Evolutionary conservation across 2,329 filamentous ascomycete genomes (phyloP).

Genomic region (Claviceps africana): DNA sequence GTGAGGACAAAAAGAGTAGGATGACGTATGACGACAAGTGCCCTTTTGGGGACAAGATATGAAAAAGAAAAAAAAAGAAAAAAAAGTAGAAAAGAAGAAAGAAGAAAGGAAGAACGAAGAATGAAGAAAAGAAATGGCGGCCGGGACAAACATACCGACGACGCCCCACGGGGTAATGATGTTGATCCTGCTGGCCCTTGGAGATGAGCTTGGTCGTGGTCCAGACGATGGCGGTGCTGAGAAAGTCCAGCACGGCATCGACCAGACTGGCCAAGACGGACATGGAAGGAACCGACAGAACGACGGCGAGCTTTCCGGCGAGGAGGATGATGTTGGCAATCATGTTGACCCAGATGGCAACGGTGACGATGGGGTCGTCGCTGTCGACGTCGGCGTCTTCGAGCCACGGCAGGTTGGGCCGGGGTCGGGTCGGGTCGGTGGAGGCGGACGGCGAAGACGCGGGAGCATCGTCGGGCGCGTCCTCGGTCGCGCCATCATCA

Average conservation of each 20-base stretch:
- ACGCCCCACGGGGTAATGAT: slow-evolving; percentile 66
- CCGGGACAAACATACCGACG: slow-evolving; percentile 28
- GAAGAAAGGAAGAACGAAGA: background rate
- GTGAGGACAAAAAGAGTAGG: no score
- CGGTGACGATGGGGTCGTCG: slow-evolving; percentile 59
- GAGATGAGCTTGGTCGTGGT: slow-evolving; percentile 59
- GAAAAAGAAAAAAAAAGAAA: background rate
- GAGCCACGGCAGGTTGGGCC: slow-evolving; percentile 52
- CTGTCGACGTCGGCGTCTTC: slow-evolving; percentile 62
- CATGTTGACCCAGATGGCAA: slow-evolving; percentile 81
- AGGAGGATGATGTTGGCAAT: slow-evolving; percentile 63
- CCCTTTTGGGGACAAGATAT: no score
- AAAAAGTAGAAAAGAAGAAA: background rate
- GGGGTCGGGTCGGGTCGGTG: slow-evolving; percentile 21
- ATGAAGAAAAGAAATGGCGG: background rate
- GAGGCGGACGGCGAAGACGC: slow-evolving; percentile 1
- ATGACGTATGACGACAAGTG: no score
- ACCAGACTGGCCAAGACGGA: slow-evolving; percentile 70
- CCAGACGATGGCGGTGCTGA: slow-evolving; percentile 72
- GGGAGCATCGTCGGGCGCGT: slow-evolving; percentile 23
- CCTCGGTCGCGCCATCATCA: slow-evolving; percentile 19
- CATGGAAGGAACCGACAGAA: slow-evolving; percentile 65
- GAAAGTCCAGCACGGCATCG: slow-evolving; percentile 66
- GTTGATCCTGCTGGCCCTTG: slow-evolving; percentile 51
- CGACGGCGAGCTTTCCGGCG: slow-evolving; percentile 61